phyloP scores from a whole-genome alignment of 148 eudicot species.

The Beta vulgaris region DNA sequence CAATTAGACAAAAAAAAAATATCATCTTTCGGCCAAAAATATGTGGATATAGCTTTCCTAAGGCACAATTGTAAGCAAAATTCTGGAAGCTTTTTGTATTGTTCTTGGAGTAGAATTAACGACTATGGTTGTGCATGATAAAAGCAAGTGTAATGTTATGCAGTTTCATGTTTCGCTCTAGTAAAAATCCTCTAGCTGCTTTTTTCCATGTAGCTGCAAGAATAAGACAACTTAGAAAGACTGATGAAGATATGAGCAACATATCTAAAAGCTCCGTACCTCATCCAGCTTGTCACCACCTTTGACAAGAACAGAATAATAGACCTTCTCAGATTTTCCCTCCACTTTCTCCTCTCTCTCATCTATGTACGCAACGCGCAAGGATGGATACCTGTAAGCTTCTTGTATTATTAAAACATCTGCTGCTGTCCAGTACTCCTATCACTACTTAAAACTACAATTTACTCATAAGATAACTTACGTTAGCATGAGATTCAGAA shows the following conservation, averaged over 20 bases:
- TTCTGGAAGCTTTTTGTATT: background rate
- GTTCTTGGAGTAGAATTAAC: background rate
- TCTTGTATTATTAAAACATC: constrained; percentile 13
- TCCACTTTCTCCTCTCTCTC: constrained; percentile 70
- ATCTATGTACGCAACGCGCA: constrained; percentile 95
- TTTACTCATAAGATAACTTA: constrained; percentile 33
- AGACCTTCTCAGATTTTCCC: constrained; percentile 64
- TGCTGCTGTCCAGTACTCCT: background rate
- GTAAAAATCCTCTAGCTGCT: background rate
- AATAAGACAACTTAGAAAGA: constrained; percentile 5
- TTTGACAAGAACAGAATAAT: constrained; percentile 95
- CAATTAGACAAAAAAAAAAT: background rate
- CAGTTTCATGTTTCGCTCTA: background rate
- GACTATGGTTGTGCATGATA: background rate
- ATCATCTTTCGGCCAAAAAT: background rate
- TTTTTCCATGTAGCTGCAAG: constrained; percentile 8
- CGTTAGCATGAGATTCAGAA: constrained; percentile 85
- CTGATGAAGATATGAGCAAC: background rate
- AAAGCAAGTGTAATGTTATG: background rate
- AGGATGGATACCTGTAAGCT: constrained; percentile 77
- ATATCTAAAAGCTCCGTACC: constrained; percentile 39
- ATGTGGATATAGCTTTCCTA: background rate
- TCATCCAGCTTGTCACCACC: constrained; percentile 90
- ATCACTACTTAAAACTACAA: background rate
- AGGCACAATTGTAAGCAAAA: background rate